phyloP scores from a whole-genome alignment of 1,284 basidiomycete genomes.

The Cryptococcus sp. region DNA sequence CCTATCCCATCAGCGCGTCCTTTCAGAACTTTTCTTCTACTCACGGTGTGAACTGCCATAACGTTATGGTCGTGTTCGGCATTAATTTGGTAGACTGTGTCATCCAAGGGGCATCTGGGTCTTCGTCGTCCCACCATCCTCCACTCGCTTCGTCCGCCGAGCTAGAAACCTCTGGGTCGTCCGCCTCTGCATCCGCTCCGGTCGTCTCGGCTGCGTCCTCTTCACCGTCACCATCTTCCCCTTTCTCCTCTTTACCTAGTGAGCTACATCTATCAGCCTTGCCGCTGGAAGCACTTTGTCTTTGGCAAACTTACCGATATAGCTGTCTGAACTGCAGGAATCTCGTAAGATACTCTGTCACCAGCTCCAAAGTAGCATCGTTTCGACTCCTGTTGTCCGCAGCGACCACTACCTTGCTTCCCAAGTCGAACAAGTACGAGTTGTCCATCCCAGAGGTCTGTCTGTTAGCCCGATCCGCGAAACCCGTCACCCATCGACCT shows the following conservation, averaged over 20 bases:
- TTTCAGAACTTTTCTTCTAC: slow-evolving; percentile 13
- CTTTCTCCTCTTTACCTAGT: not conserved
- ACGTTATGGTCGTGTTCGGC: slow-evolving; percentile 69
- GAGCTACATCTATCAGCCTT: not conserved
- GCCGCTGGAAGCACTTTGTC: no score
- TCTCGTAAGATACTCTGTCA: slow-evolving; percentile 84
- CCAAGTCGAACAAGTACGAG: slow-evolving; percentile 85
- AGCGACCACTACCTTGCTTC: slow-evolving; percentile 79
- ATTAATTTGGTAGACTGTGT: slow-evolving; percentile 34
- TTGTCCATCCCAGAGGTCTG: slow-evolving; percentile 87
- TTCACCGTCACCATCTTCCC: slow-evolving; percentile 3
- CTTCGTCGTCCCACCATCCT: slow-evolving; percentile 44
- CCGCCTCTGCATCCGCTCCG: not conserved
- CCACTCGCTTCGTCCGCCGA: slow-evolving; percentile 20
- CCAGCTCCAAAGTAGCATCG: slow-evolving; percentile 81
- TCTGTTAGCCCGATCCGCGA: not conserved
- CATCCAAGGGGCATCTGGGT: slow-evolving; percentile 43
- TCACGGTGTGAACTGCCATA: slow-evolving; percentile 75
- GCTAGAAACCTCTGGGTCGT: no score
- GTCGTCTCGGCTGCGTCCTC: not conserved
- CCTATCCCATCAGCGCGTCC: slow-evolving; percentile 24
- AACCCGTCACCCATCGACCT: slow-evolving; percentile 9
- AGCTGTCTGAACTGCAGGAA: slow-evolving; percentile 77
- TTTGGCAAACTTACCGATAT: slow-evolving; percentile 58
- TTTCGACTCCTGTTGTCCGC: slow-evolving; percentile 58